Evolutionary conservation across 1,284 basidiomycete species (phyloP).

Genomic region (Gomphus bonarii): DNA sequence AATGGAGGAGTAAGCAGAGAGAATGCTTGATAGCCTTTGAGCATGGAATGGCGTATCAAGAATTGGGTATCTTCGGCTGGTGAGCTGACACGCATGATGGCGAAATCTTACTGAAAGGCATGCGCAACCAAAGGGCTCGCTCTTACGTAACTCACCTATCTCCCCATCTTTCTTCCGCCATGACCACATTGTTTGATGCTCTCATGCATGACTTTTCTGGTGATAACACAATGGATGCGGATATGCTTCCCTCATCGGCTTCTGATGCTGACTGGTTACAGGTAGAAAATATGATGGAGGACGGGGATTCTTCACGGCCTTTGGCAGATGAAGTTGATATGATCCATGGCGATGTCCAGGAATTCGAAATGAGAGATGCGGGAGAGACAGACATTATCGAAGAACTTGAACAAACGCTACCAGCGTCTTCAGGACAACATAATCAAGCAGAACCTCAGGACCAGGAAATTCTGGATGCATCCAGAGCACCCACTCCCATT

Average conservation of each 20-base stretch:
- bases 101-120: background rate
- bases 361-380: slow-evolving; percentile 9
- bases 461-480: slow-evolving; percentile 8
- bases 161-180: slow-evolving; percentile 1
- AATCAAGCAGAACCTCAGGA: background rate
- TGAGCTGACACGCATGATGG: background rate
- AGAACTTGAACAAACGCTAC: background rate
- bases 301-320: background rate
- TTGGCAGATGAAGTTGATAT: slow-evolving; percentile 5
- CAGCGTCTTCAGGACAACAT: background rate
- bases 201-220: slow-evolving; percentile 9
- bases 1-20: slow-evolving; percentile 50
- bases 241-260: slow-evolving; percentile 2
- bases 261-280: slow-evolving; percentile 10
- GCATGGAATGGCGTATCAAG: slow-evolving; percentile 52
- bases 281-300: slow-evolving; percentile 11
- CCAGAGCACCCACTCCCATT: slow-evolving; percentile 4
- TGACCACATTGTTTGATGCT: slow-evolving; percentile 7
- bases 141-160: background rate
- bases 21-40: slow-evolving; percentile 51
- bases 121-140: no score
- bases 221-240: slow-evolving; percentile 7
- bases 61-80: slow-evolving; percentile 29
- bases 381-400: background rate
- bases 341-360: slow-evolving; percentile 8